Base-by-base conservation (phyloP, 2,329 filamentous ascomycete species). In the Lachnellula arida region DNA sequence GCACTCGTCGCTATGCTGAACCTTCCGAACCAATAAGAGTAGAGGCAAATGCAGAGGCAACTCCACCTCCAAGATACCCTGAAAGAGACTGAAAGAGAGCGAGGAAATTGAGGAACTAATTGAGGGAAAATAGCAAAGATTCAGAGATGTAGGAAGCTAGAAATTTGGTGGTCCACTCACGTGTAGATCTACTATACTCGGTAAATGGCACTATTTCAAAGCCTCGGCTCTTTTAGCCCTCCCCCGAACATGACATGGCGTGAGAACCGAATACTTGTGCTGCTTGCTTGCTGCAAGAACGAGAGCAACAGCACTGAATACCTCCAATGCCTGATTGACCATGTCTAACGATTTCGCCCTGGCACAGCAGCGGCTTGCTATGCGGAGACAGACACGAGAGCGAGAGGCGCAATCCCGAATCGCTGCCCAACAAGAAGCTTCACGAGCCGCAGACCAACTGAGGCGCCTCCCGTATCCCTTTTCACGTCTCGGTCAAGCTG, bases 351-450 rank as follows among this genome's bases (percentile, higher is more conserved):
- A 70, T 74, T 97, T 97, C 75, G 87, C 89, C 72, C 87, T 90
- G 72, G 93, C 93, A 63, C 92, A 97, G 76, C 82, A 89, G 75
- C 89, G 92, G 71, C 85, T 97, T 58, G 81, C 88, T 63, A 87
- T 88, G 65, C 89, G 91, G 67, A 89, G 91, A 67, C 82, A 84
- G 70, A 85, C 86, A 60, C 87, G 89, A 72, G 89, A 91, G 72
- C 79, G 79, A 60, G 81, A 86, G 68, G 76, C 80, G 53, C 83
- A 81, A 65, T 77, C 82, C 56, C 81, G 78, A 50, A 72, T 82
- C 62, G 75, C 77, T 51, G 71, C 77, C 52, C 74, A 74, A 66
- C 71, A 77, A 69, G 72, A 82, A 69, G 72, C 80, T 42, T 79
- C 81, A 55, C 75, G 76, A 65, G 77, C 80, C 46, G 76, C 79